phyloP scores from a whole-genome alignment of 1,139 yeast species.

The Kurtzmaniella quercitrusa region DNA sequence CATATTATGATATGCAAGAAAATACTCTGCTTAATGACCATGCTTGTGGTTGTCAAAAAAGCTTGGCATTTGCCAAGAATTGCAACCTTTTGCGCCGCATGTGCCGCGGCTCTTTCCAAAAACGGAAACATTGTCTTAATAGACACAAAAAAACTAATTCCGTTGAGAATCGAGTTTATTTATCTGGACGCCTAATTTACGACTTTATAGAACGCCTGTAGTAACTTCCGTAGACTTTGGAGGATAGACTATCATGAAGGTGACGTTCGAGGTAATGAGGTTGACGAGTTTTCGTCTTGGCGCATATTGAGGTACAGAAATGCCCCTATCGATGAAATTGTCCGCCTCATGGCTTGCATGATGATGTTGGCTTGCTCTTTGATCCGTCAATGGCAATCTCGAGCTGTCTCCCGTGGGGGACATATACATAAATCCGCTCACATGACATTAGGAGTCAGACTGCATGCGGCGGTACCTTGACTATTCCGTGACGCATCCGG shows the following conservation, averaged over 20 bases:
- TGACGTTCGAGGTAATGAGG: no score
- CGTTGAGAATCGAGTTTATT: not conserved
- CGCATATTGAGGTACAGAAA: no score
- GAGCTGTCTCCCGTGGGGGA: not conserved
- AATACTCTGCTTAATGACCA: not conserved
- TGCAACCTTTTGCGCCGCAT: not conserved
- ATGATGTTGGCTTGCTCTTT: not conserved
- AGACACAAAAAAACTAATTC: not conserved
- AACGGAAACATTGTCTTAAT: not conserved
- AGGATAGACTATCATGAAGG: no score
- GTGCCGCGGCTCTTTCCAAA: not conserved
- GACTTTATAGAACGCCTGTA: not conserved
- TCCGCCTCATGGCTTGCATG: no score
- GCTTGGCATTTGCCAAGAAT: not conserved
- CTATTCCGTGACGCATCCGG: not conserved
- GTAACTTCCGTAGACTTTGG: not conserved
- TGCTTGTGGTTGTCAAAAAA: slow-evolving; percentile 1
- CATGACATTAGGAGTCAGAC: not conserved
- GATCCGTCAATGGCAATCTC: not conserved
- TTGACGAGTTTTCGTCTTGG: not conserved
- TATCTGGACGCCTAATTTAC: not conserved
- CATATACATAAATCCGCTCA: not conserved
- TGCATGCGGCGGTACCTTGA: not conserved
- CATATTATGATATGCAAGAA: not conserved
- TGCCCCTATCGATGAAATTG: no score